Base-by-base conservation (phyloP, 495 filamentous ascomycete genomes). In the Pseudotulostoma volvatum region DNA sequence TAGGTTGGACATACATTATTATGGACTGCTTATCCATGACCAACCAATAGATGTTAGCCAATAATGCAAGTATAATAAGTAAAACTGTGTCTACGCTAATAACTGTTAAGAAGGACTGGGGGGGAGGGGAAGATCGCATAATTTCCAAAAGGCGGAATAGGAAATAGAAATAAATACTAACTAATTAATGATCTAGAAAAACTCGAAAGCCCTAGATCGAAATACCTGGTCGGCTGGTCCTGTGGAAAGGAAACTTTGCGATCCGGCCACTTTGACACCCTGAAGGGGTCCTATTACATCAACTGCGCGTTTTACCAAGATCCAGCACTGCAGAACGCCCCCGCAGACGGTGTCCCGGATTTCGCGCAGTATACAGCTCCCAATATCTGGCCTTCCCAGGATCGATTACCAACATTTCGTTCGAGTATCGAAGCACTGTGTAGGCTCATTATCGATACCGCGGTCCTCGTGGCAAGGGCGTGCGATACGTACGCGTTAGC, bases 211-310 rank as follows among this genome's bases (percentile, higher is more conserved):
- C 56, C 62, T 16, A 32, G 55, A 31, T 60, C 74, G 9, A 75
- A 73, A 46, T 79, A 70, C 56, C 63, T 73, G 11, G 64, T 71
- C 21, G 73, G 74, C 56, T 80, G 76, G 77, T 93, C 85, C 21
- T 79, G 76, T 52, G 88, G 87, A 38, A 93, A 92, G 59, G 88
- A 94, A 59, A 90, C 81, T n/a, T 74, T 96, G 35, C 82, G 83
- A 45, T 76, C 81, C 51, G 84, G 87, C 43, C 77, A 79, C 41
- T 83, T 86, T 46, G 90, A 99, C 49, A 93, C 81, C 3, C 70
- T 82, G 8, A 99, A 99, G 63, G 90, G 90, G 38, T 93, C 84
- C 13, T 99, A 81, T 67, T 99, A 96, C 55, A 79, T 87, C 53
- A 95, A 96, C 61, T 93, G 85, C 57, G 82, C 82, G 37, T 95